Conservation (phyloP, 495 filamentous ascomycete genomes). For the Aspergillus carlsbadensis region DNA sequence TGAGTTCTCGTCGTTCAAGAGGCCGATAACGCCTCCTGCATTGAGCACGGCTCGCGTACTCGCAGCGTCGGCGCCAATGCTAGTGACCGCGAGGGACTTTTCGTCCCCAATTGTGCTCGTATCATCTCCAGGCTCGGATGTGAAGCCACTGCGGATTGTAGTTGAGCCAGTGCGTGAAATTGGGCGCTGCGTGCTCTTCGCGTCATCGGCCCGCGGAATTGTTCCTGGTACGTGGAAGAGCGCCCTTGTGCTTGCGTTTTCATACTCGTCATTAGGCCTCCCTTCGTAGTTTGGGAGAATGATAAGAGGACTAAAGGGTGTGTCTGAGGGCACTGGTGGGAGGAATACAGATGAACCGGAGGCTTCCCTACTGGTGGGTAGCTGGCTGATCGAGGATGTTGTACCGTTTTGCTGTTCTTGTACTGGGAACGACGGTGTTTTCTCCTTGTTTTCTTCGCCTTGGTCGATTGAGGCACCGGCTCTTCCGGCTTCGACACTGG, state of each 20-base stretch:
- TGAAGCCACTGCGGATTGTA: constrained; percentile 34
- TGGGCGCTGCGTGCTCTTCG: constrained; percentile 16
- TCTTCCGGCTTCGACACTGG: constrained; percentile 36
- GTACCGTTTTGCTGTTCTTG: constrained; percentile 1
- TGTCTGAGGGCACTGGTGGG: constrained; percentile 7
- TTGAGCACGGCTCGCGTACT: constrained; percentile 39
- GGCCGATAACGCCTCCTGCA: constrained; percentile 30
- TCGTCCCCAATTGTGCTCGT: constrained; percentile 35
- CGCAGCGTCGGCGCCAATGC: constrained; percentile 27
- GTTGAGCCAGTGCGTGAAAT: constrained; percentile 29
- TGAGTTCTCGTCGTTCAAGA: constrained; percentile 19
- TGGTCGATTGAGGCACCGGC: constrained; percentile 34
- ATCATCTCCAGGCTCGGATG: constrained; percentile 31
- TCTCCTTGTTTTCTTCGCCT: background rate
- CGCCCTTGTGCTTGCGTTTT: constrained; percentile 36
- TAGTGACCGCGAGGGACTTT: constrained; percentile 23
- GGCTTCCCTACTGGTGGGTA: background rate
- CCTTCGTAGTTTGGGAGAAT: constrained; percentile 32
- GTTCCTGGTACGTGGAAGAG: constrained; percentile 36
- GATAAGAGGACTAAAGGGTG: constrained; percentile 29
- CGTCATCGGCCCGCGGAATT: constrained; percentile 27
- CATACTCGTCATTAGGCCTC: constrained; percentile 27
- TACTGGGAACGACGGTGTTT: background rate
- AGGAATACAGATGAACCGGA: background rate
- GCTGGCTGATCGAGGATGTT: background rate